phyloP scores from a whole-genome alignment of 257 asterid genomes.

The Nicotiana attenuata region DNA sequence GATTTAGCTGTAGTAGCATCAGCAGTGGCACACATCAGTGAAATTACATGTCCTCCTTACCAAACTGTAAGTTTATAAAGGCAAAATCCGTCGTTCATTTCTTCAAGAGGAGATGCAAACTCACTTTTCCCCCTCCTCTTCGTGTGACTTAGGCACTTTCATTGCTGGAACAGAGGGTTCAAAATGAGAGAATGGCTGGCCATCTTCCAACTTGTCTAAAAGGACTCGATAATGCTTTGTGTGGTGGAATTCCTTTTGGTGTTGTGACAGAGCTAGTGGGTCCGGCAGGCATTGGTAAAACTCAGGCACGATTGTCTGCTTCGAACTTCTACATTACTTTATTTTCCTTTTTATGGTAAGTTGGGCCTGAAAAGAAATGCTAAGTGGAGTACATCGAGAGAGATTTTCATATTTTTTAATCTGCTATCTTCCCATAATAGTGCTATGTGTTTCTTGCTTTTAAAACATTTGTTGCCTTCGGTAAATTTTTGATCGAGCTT shows the following conservation, averaged over 20 bases:
- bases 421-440: background rate
- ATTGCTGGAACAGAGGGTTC: conserved; percentile 49
- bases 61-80: conserved; percentile 48
- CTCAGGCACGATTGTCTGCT: conserved; percentile 43
- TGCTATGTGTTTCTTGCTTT: background rate
- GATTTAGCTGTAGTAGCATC: conserved; percentile 56
- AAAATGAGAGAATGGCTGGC: conserved; percentile 62
- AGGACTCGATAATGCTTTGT: conserved; percentile 72
- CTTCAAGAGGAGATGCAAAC: background rate
- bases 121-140: background rate
- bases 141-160: conserved; percentile 47
- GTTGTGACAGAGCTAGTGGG: conserved; percentile 86
- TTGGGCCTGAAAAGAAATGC: background rate
- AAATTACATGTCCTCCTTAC: conserved; percentile 63
- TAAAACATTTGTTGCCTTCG: background rate
- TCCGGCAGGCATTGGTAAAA: conserved; percentile 92
- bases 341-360: background rate
- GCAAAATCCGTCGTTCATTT: background rate
- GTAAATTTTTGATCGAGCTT: background rate
- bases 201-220: conserved; percentile 74
- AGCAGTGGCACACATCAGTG: conserved; percentile 67
- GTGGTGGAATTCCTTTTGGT: conserved; percentile 91
- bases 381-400: background rate
- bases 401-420: background rate
- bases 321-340: background rate